Base-by-base conservation (phyloP, 805 yeast species). In the Jamesozyma gamospora region DNA sequence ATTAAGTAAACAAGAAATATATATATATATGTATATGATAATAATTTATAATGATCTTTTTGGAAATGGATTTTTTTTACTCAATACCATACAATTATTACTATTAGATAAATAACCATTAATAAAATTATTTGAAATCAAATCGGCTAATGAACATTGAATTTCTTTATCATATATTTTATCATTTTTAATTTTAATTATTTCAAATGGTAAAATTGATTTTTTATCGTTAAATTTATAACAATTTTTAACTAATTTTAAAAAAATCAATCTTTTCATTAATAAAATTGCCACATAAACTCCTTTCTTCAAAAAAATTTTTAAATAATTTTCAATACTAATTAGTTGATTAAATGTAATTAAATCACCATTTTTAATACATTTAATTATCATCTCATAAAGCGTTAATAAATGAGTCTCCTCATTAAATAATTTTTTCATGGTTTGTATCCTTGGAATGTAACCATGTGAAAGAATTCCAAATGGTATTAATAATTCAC, bases 41-140 rank as follows among this genome's bases (percentile, higher is more conserved):
- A 7, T 14, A 32, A 12, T 14, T 12, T 27, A 12, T 10, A 14
- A 4, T 14, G 13, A 11, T 16, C 15, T 13, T 14, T 24, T 28
- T 2, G 92, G 94, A 55, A 86, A 86, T 2, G 95, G 79, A 19
- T 74, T 75, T 14, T 67, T 72, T 57, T 81, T 84, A 55, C 92
- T 79, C 40, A 86, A 60, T 9, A 87, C 95, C 15, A 84, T 65
- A 37, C 83, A 81, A 31, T 74, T 65, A 52, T 82, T 77, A 3
- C 78, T 71, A 53, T 85, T 92, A 4, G 94, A 82, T 13, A 87
- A 58, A 57, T 87, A 87, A 0, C 95, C 96, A 58, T 82, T 85
- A 35, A 86, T 64, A 41, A 58, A 63, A 8, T 80, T 80, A 37
- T 63, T 62, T 37, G 69, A 66, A 15, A 87, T 83, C 51, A 82